Conservation (phyloP, 2,329 filamentous ascomycete genomes). For the Fusarium succisae region DNA sequence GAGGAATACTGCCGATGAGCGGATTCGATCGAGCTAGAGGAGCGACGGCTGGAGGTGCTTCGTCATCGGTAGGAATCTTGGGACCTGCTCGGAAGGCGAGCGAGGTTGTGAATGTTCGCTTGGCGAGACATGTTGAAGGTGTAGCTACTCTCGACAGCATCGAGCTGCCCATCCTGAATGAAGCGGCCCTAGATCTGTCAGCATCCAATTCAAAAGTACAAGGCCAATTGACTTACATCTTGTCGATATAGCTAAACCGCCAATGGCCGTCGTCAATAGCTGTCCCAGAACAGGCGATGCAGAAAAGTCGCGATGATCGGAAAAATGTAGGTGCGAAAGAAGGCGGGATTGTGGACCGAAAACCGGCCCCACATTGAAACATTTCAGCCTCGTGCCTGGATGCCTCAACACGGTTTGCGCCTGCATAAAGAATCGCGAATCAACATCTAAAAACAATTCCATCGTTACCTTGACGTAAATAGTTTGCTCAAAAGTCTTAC, state of each 20-base stretch:
- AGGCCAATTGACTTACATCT: conserved; percentile 30
- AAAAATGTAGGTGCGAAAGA: conserved; percentile 45
- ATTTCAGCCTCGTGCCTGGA: conserved; percentile 42
- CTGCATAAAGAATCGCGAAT: conserved; percentile 14
- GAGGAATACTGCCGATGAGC: not conserved
- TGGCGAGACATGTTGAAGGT: conserved; percentile 31
- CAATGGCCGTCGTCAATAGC: conserved; percentile 35
- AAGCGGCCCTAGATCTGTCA: conserved; percentile 41
- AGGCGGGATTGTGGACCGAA: conserved; percentile 27
- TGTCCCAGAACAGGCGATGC: conserved; percentile 15
- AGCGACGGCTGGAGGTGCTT: not conserved
- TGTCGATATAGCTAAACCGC: conserved; percentile 15
- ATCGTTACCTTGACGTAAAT: not conserved
- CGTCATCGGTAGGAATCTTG: conserved; percentile 8
- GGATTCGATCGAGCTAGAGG: conserved; percentile 16
- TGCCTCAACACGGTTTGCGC: conserved; percentile 33
- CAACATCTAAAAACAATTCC: not conserved
- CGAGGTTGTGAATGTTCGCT: conserved; percentile 48
- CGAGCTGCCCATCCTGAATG: conserved; percentile 43
- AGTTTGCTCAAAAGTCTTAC: not conserved
- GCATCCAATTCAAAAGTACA: fast-evolving
- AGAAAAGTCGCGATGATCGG: conserved; percentile 44
- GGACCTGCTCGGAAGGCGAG: conserved; percentile 40
- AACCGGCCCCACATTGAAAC: conserved; percentile 36
- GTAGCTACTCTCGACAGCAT: conserved; percentile 45